Evolutionary conservation across 495 filamentous ascomycete genomes (phyloP).

Genomic region (Hyaloscypha hepaticicola): DNA sequence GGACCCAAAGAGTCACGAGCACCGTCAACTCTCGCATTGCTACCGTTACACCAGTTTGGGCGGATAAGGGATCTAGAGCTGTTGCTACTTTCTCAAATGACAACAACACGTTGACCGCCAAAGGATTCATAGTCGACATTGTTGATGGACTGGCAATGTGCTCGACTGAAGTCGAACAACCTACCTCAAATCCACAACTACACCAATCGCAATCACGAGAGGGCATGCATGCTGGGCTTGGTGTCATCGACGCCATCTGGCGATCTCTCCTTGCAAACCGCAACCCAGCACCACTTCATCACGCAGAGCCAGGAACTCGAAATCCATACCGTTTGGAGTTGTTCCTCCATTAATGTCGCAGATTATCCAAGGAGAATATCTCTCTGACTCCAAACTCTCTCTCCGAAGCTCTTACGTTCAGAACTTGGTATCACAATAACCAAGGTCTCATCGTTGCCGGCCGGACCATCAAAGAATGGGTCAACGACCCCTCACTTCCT

Average conservation of each 20-base stretch:
- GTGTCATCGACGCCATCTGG: background rate
- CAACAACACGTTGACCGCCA: background rate
- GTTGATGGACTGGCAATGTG: background rate
- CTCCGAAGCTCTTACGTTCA: background rate
- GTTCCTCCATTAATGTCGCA: background rate
- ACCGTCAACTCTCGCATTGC: background rate
- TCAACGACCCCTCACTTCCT: background rate
- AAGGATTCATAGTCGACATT: background rate
- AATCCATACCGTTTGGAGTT: background rate
- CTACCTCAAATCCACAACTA: background rate
- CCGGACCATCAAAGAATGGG: background rate
- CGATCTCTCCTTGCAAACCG: background rate
- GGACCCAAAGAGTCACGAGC: background rate
- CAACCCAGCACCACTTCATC: background rate
- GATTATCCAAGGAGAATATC: background rate
- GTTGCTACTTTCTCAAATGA: background rate
- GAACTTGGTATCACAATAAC: background rate
- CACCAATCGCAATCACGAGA: background rate
- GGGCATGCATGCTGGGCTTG: background rate
- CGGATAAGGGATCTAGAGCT: background rate
- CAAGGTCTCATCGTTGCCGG: slow-evolving; percentile 1
- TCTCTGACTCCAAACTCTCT: background rate
- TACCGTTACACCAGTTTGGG: background rate
- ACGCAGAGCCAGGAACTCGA: background rate
- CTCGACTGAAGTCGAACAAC: background rate